These are phyloP conservation scores for Penicillium herquei DNA, from an alignment of 495 filamentous ascomycete genomes.

Conservation along the genomic window DNA sequence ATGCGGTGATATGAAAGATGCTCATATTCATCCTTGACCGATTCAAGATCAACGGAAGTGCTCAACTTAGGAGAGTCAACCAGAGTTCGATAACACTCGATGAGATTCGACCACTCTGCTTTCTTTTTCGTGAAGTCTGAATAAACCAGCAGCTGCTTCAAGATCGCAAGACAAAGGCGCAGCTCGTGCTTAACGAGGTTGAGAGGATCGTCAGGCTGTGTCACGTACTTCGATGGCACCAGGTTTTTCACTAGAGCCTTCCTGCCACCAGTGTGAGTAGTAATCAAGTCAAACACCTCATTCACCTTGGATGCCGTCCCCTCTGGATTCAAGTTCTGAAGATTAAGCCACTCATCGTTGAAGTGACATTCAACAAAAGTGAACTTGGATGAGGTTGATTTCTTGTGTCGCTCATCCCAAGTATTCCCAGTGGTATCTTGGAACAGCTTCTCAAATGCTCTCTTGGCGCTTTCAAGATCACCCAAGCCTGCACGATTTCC, in stretches of 20 bases:
- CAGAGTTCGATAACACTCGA: neutral
- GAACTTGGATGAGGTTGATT: neutral
- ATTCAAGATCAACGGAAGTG: too few species aligned
- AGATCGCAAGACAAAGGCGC: neutral
- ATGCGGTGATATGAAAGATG: too few species aligned
- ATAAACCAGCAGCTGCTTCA: neutral
- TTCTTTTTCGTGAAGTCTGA: neutral
- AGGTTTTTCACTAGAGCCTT: neutral
- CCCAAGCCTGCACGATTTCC: neutral
- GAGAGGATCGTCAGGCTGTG: too few species aligned
- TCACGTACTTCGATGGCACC: neutral
- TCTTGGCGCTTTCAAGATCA: slow-evolving; percentile 1
- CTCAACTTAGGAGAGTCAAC: neutral
- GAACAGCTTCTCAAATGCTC: slow-evolving; percentile 6
- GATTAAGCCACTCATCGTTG: neutral
- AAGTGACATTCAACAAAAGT: slow-evolving; percentile 4
- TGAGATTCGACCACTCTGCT: too few species aligned
- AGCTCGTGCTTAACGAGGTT: neutral
- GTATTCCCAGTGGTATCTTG: neutral
- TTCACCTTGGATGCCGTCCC: neutral
- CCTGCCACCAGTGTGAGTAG: neutral
- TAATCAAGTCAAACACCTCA: neutral
- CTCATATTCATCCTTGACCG: too few species aligned
- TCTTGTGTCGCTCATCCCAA: slow-evolving; percentile 8
- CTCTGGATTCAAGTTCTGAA: too few species aligned